These are phyloP conservation scores for Sclerotinia nivalis DNA, from an alignment of 2,329 filamentous ascomycete genomes.

Conservation along the genomic window DNA sequence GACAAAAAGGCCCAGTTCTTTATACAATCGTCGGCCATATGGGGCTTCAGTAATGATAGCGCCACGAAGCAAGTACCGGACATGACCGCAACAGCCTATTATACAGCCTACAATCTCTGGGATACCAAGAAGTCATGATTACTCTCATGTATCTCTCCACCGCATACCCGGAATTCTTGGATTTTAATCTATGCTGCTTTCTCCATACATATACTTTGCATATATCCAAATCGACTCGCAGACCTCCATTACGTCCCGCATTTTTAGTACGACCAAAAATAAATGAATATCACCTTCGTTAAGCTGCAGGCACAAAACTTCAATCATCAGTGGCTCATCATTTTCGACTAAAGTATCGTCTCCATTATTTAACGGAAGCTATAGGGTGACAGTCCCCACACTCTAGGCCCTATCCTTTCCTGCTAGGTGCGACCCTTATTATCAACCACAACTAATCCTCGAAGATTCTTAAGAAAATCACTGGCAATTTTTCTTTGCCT, in stretches of 20 bases:
- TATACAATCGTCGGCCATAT: constrained; percentile 7
- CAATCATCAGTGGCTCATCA: constrained; percentile 30
- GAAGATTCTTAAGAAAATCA: constrained; percentile 16
- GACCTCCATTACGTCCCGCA: constrained; percentile 20
- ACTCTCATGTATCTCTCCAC: constrained; percentile 18
- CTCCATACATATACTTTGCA: constrained; percentile 15
- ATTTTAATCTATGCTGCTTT: neutral
- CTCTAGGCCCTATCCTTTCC: constrained; percentile 29
- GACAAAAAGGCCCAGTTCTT: constrained; percentile 8
- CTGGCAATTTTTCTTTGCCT: constrained; percentile 11
- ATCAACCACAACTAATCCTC: constrained; percentile 21
- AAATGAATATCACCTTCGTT: constrained; percentile 18
- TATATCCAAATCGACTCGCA: neutral
- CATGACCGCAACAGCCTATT: constrained; percentile 12
- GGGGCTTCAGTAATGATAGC: constrained; percentile 13
- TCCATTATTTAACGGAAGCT: constrained; percentile 31
- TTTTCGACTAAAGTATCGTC: constrained; percentile 31
- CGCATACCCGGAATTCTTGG: constrained; percentile 10
- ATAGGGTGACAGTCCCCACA: constrained; percentile 35
- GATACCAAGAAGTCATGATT: neutral
- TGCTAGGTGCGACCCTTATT: constrained; percentile 22
- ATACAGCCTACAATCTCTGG: constrained; percentile 3
- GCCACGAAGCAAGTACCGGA: constrained; percentile 22
- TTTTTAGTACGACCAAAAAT: constrained; percentile 25
- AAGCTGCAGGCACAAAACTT: constrained; percentile 31